Evolutionary conservation across 441 rosid genomes (phyloP).

Genomic region (Manihot esculenta): DNA sequence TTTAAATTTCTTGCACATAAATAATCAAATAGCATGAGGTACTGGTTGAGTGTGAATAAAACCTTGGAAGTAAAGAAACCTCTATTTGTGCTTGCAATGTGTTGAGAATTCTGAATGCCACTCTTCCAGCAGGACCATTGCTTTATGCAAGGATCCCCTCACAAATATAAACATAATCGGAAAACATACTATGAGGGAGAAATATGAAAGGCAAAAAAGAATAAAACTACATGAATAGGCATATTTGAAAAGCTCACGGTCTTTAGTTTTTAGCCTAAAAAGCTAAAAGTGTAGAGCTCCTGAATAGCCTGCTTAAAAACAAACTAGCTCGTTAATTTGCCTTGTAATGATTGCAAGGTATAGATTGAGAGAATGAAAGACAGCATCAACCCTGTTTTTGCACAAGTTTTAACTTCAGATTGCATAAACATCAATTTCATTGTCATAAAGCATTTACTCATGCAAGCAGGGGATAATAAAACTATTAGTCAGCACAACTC

Average conservation of each 20-base stretch:
- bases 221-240: neutral
- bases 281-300: neutral
- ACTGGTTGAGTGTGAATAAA: neutral
- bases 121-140: conserved; percentile 58
- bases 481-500: neutral
- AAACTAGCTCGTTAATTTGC: conserved; percentile 69
- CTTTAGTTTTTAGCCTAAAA: neutral
- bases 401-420: conserved; percentile 3
- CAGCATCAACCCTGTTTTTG: conserved; percentile 63
- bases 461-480: neutral
- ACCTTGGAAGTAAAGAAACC: conserved; percentile 3
- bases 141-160: conserved; percentile 75
- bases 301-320: neutral
- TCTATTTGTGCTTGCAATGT: neutral
- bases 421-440: conserved; percentile 5
- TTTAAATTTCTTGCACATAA: neutral
- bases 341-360: conserved; percentile 81
- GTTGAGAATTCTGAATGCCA: conserved; percentile 21
- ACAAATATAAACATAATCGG: conserved; percentile 56
- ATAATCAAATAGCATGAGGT: conserved; percentile 10
- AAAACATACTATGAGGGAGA: neutral
- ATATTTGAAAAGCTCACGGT: neutral
- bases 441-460: neutral
- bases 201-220: neutral
- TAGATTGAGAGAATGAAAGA: conserved; percentile 84